Evolutionary conservation across 306 rosid species (phyloP), one percentile per base, ranked within the genome.

Genomic region (Begonia peltatifolia): DNA sequence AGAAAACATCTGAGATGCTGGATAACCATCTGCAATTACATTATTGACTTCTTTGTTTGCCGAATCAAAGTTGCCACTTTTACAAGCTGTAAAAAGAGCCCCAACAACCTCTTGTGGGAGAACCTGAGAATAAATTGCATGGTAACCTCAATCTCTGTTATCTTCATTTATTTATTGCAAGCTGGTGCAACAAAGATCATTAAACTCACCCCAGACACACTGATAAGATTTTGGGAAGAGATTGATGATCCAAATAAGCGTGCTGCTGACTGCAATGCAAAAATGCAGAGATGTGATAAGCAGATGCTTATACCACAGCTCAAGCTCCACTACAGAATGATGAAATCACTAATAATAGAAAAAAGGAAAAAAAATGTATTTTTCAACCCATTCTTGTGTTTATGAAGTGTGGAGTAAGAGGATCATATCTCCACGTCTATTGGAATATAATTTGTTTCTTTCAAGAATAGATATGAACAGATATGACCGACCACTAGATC

Each of bases 1-100:
- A 16, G 73, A 76, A 55, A 90, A 77, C 76, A 90, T 76, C 68
- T 86, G 99, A 59, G 94, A 73, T 68, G 71, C 95, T 1, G 99
- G 95, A 69, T 90, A 90, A 61, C 99, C 99, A 56, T 90, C 99
- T 38, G 94, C 99, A 55, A 86, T 77, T 56, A 77, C 78, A 74
- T 79, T 72, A 63, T 79, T 76, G 68, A 83, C 99, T 73, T 83
- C 88, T 78, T 86, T 81, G 74, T 90, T 83, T 41, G 95, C 92
- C 47, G 62, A 66, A 71, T 90, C 95, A 75, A 90, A 90, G 80
- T 83, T 83, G 56, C 87, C 88, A 69, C 93, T 75, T 64, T 58
- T 76, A 68, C 95, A 83, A 17, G 99, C 87, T 43, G 63, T 63
- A 58, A 80, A 64, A 69, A 90, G 47, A 41, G 70, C 63, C 50